Percentiles rank a stretch among this genome's conserved stretches.
phyloP scores from a whole-genome alignment of 2,329 filamentous ascomycete species.

The Trichoderma sp. region DNA sequence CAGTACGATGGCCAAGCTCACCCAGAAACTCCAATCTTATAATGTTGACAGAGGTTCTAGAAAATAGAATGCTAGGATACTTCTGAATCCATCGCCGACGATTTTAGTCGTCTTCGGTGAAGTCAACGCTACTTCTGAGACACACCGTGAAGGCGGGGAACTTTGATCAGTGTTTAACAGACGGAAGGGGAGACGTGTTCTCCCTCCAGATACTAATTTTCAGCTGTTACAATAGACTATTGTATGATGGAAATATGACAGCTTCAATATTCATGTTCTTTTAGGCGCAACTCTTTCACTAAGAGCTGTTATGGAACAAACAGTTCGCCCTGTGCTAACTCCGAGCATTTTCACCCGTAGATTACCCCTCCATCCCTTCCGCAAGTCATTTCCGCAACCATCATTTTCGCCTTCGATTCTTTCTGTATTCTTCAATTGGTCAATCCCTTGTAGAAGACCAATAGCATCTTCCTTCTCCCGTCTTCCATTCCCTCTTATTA shows the following conservation, averaged over 20 bases:
- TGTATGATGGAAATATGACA: background rate
- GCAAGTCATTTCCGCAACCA: background rate
- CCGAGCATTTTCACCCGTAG: background rate
- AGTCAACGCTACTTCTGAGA: no score
- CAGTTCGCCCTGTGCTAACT: background rate
- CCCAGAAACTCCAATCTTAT: background rate
- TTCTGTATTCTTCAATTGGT: background rate
- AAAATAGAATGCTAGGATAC: background rate
- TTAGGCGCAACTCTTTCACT: background rate
- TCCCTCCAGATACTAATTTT: no score
- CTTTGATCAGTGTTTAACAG: no score
- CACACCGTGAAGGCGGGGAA: no score
- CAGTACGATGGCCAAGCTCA: background rate
- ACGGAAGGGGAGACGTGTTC: no score
- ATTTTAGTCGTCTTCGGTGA: no score
- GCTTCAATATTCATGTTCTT: background rate
- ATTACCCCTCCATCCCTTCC: background rate
- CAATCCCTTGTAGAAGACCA: background rate
- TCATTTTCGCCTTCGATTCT: background rate
- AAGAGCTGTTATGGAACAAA: background rate
- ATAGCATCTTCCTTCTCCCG: background rate
- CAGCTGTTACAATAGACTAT: background rate
- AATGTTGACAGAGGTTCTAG: background rate
- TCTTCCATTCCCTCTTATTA: background rate
- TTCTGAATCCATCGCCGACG: background rate